These are phyloP conservation scores for Massariosphaeria phaeospora DNA, from an alignment of 495 filamentous ascomycete genomes.

Conservation along the genomic window DNA sequence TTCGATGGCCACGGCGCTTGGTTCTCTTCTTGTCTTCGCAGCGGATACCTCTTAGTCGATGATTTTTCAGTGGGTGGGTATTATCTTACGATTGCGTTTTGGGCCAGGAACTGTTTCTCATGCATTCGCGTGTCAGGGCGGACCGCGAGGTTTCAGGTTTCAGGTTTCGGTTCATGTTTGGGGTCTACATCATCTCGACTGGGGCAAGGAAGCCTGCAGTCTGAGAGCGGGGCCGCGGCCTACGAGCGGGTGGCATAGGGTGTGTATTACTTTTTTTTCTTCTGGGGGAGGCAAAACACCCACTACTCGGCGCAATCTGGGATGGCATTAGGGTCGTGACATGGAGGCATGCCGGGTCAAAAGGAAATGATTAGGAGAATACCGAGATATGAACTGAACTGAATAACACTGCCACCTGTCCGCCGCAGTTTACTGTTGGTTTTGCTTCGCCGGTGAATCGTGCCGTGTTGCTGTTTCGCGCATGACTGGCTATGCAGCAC, in stretches of 20 bases:
- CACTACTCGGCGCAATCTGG: constrained; percentile 20
- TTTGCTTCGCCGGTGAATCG: background rate
- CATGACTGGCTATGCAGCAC: background rate
- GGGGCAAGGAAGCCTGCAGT: constrained; percentile 4
- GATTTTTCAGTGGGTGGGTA: background rate
- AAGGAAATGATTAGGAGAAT: constrained; percentile 28
- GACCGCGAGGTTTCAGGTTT: constrained; percentile 14
- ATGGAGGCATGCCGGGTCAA: constrained; percentile 1
- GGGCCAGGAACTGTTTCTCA: constrained; percentile 8
- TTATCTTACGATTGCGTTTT: constrained; percentile 9
- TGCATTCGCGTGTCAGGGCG: constrained; percentile 27
- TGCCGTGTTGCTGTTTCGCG: background rate
- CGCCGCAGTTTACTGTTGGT: background rate
- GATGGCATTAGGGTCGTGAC: constrained; percentile 13
- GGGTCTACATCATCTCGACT: constrained; percentile 20
- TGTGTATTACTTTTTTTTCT: constrained; percentile 1
- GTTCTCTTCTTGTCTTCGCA: constrained; percentile 19
- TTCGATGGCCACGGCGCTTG: constrained; percentile 14
- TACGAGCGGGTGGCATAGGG: constrained; percentile 9
- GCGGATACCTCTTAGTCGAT: constrained; percentile 33
- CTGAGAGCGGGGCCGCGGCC: background rate
- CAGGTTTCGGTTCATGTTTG: constrained; percentile 13
- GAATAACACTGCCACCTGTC: constrained; percentile 10
- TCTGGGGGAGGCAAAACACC: constrained; percentile 3
- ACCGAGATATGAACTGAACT: constrained; percentile 29